phyloP scores from a whole-genome alignment of 371 early-diverging fungal species.

The Mortierella sp. region DNA sequence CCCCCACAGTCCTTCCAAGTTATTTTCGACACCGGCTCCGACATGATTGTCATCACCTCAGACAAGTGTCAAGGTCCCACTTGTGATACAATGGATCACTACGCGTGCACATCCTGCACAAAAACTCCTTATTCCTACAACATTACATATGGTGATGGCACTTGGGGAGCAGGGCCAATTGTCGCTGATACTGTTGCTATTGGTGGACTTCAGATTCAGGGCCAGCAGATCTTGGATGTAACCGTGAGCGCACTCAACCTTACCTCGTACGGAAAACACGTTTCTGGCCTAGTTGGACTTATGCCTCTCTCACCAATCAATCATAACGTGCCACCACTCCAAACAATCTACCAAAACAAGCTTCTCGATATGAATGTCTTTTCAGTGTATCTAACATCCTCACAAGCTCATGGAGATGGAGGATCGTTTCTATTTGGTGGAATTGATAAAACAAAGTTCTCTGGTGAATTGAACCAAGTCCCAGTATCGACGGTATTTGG shows the following conservation, averaged over 20 bases:
- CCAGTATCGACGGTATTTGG: constrained; percentile 28
- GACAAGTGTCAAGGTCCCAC: constrained; percentile 40
- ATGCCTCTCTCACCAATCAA: constrained; percentile 42
- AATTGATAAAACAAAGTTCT: constrained; percentile 41
- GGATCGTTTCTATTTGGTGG: constrained; percentile 56
- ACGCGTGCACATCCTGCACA: constrained; percentile 41
- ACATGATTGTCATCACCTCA: constrained; percentile 56
- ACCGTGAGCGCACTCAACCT: constrained; percentile 43
- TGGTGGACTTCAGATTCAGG: constrained; percentile 43
- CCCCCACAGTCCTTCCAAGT: constrained; percentile 54
- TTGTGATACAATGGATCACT: constrained; percentile 46
- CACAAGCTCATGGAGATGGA: constrained; percentile 25
- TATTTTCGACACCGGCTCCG: constrained; percentile 54
- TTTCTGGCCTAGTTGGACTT: constrained; percentile 51
- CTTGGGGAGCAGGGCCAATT: constrained; percentile 53
- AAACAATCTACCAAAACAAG: constrained; percentile 40
- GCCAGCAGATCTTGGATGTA: constrained; percentile 54
- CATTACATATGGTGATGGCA: constrained; percentile 55
- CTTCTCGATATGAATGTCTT: constrained; percentile 54
- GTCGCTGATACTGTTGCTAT: constrained; percentile 48
- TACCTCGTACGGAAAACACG: constrained; percentile 33
- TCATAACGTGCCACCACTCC: constrained; percentile 36
- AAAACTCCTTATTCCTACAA: constrained; percentile 49
- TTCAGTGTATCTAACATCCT: constrained; percentile 43
- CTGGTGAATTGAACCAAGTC: constrained; percentile 39